Conservation (phyloP, 257 asterid genomes). For the Solanum appendiculatum region DNA sequence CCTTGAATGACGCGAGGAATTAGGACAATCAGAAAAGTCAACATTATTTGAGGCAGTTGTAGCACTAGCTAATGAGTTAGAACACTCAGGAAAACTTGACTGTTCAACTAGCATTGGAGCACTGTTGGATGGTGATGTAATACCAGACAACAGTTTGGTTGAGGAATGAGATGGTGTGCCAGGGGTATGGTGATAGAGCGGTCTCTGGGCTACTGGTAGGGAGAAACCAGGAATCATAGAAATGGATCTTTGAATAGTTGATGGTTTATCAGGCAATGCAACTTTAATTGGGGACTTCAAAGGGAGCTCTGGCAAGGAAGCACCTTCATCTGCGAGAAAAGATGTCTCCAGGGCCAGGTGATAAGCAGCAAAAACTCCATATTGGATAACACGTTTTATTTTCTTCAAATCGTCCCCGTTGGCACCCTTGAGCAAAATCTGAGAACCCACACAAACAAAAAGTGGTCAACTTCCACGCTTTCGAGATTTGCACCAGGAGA, state of each 20-base stretch:
- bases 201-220: conserved; percentile 42
- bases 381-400: conserved; percentile 84
- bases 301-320: conserved; percentile 77
- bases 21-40: neutral
- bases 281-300: conserved; percentile 64
- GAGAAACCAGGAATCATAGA: conserved; percentile 61
- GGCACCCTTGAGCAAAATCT: conserved; percentile 91
- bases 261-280: conserved; percentile 66
- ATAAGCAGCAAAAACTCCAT: conserved; percentile 95
- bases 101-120: neutral
- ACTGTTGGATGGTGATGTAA: neutral
- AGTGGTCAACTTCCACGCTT: neutral
- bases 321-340: conserved; percentile 98
- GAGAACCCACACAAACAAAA: conserved; percentile 8
- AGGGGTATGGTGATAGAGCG: conserved; percentile 10
- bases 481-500: neutral
- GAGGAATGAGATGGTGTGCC: conserved; percentile 8
- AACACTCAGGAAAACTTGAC: conserved; percentile 10
- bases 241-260: conserved; percentile 60
- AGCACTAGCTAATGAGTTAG: neutral
- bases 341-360: conserved; percentile 96
- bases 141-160: conserved; percentile 17
- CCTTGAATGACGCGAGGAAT: neutral
- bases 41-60: neutral
- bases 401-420: conserved; percentile 80